Evolutionary conservation across 805 yeast genomes (phyloP).

Genomic region (Ascoidea tarda): DNA sequence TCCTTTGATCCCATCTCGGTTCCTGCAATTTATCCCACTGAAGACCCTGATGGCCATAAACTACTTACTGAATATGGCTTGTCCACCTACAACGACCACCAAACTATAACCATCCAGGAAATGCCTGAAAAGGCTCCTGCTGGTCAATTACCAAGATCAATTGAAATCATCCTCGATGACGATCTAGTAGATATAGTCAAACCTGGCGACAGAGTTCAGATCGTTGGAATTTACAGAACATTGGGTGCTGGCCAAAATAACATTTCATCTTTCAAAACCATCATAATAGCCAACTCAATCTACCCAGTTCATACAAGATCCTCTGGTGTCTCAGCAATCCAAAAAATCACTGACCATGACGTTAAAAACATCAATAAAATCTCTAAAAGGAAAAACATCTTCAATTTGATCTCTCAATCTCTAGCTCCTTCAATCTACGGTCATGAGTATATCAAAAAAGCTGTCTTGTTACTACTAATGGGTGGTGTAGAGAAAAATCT

Average conservation of each 20-base stretch:
- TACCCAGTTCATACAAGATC: constrained; percentile 83
- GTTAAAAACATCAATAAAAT: constrained; percentile 75
- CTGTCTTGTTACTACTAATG: constrained; percentile 76
- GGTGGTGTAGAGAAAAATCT: constrained; percentile 94
- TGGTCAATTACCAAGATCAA: constrained; percentile 88
- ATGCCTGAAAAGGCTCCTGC: constrained; percentile 98
- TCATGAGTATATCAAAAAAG: constrained; percentile 79
- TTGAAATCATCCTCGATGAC: constrained; percentile 88
- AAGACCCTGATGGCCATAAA: constrained; percentile 83
- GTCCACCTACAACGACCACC: constrained; percentile 88
- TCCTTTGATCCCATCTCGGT: constrained; percentile 75
- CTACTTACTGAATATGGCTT: constrained; percentile 85
- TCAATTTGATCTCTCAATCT: constrained; percentile 69
- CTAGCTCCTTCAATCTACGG: constrained; percentile 96
- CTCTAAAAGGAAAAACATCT: constrained; percentile 55
- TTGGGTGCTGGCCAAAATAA: constrained; percentile 49
- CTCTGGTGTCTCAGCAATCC: constrained; percentile 63
- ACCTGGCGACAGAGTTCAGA: constrained; percentile 92
- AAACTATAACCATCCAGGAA: constrained; percentile 85
- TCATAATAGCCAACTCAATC: constrained; percentile 79
- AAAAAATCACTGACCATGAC: constrained; percentile 63
- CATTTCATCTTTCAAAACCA: constrained; percentile 62
- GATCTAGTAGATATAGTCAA: constrained; percentile 85
- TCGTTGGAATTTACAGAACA: constrained; percentile 89
- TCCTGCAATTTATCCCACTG: constrained; percentile 82